Evolutionary conservation across 2,329 filamentous ascomycete species (phyloP).

Genomic region (Aureobasidium lini): DNA sequence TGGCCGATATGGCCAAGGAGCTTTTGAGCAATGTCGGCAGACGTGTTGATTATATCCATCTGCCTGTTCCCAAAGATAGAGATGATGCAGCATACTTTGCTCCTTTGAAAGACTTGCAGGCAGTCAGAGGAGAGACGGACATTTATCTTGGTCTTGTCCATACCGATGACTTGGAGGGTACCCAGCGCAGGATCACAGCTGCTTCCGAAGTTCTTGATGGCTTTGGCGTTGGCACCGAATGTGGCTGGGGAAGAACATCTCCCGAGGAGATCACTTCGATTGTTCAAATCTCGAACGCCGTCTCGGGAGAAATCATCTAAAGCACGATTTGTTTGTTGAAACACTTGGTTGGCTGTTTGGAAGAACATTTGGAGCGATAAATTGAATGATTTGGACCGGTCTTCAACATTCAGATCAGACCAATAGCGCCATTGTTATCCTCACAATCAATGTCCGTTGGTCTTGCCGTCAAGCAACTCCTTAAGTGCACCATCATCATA

Average conservation of each 20-base stretch:
- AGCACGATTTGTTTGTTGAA: not conserved
- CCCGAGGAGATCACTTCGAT: slow-evolving; percentile 24
- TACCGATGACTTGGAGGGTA: slow-evolving; percentile 32
- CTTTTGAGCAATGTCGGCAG: slow-evolving; percentile 24
- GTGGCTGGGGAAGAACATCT: slow-evolving; percentile 33
- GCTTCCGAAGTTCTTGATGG: slow-evolving; percentile 26
- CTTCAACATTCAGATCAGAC: not conserved
- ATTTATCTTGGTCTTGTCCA: slow-evolving; percentile 38
- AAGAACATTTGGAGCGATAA: not conserved
- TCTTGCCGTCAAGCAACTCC: slow-evolving; percentile 4
- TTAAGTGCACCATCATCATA: slow-evolving; percentile 16
- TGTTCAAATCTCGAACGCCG: slow-evolving; percentile 18
- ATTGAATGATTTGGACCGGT: not conserved
- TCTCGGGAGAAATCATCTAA: slow-evolving; percentile 3
- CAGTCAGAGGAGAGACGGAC: slow-evolving; percentile 25
- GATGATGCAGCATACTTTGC: slow-evolving; percentile 32
- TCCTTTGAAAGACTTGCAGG: slow-evolving; percentile 30
- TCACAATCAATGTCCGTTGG: not conserved
- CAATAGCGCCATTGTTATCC: not conserved
- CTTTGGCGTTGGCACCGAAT: slow-evolving; percentile 38
- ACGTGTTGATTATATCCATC: slow-evolving; percentile 35
- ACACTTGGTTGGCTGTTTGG: not conserved
- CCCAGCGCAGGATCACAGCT: slow-evolving; percentile 30
- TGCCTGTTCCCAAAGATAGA: slow-evolving; percentile 37
- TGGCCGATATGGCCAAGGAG: slow-evolving; percentile 33